Evolutionary conservation across 176 grass and related monocot species (phyloP), one percentile per base, ranked within the genome.

Genomic region (Microstegium vimineum): DNA sequence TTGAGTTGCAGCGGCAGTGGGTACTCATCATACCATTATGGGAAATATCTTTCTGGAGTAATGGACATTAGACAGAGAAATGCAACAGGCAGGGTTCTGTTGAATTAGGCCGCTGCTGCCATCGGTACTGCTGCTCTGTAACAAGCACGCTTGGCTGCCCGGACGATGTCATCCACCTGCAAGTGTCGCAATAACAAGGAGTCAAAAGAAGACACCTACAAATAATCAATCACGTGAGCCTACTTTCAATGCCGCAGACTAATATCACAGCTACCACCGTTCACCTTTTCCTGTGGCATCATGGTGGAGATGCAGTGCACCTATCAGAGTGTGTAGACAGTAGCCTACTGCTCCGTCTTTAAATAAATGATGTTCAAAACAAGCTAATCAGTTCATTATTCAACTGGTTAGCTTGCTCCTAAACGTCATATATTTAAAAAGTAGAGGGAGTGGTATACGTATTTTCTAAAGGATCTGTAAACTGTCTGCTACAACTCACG

Each of bases 101-200:
- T 27, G 31, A 28, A 74, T 87, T 78, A 99, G 80, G 96, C 96
- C 2, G 93, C 78, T 38, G 93, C 96, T 42, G 96, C 85, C 82
- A 99, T 86, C 25, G 89, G 91, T 16, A 84, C 85, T 12, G 89
- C 86, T 83, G 93, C 88, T 72, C 96, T 90, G 73, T 93, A 99
- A 82, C 93, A 99, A 12, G 89, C 87, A 6, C 96, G 89, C 83
- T 95, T 95, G 16, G 89, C 93, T 38, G 96, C 93, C 60, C 96
- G 92, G 52, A 95, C 93, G 35, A 99, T 92, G 76, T 99, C 96
- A 4, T 99, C 96, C 3, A 99, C 87, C 96, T 99, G 73, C 40
- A 81, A 76, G 63, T 43, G 62, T 42, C 27, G 33, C 31, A 28
- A n/a, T 1, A 46, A 69, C 1, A 73, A 74, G 32, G 6, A 46